Base-by-base conservation (phyloP, 1,139 yeast genomes). In the Scheffersomyces parashehatae region DNA sequence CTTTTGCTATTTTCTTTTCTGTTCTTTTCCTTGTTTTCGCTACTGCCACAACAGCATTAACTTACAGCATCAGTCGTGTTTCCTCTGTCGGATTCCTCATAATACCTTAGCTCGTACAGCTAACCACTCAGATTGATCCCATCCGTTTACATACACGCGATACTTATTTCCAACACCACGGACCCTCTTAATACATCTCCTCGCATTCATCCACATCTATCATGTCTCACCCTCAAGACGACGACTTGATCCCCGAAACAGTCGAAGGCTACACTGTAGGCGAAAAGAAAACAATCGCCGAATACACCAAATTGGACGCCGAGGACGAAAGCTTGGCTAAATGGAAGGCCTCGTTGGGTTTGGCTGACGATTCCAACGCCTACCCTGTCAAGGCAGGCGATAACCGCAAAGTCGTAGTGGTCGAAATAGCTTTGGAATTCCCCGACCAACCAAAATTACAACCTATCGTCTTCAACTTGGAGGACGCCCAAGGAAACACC, bases 331-430 rank as follows among this genome's bases (percentile, higher is more conserved):
- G 95, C 35, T 74, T 91, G 53, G 88, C 87, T 51, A 88, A 88
- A 64, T 91, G 98, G 98, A 91, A 91, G 67, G 89, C 85, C 45
- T 86, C 96, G 1, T 73, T 91, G 35, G 98, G 98, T 0, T 73
- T 90, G 48, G 62, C 82, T 32, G 67, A 73, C 24, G 74, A 70
- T 48, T 62, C 75, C 4, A 74, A 81, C 5, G 80, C 83, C 32
- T 72, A 84, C 47, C 89, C 93, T 1, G 81, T 85, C 32, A 72
- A 73, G 48, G 79, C 88, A 3, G 86, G 84, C 26, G 97, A 90
- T 61, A 72, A 72, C 41, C 77, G 97, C 47, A 82, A 80, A 52
- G 96, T 89, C 16, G 95, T 89, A 7, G 79, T 89, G 44, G 75
- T 85, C 38, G 89, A 87, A 58, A 83, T 88, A 81, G 79, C 88